Evolutionary conservation across 1,284 basidiomycete species (phyloP).

Genomic region (Marasmius oreades): DNA sequence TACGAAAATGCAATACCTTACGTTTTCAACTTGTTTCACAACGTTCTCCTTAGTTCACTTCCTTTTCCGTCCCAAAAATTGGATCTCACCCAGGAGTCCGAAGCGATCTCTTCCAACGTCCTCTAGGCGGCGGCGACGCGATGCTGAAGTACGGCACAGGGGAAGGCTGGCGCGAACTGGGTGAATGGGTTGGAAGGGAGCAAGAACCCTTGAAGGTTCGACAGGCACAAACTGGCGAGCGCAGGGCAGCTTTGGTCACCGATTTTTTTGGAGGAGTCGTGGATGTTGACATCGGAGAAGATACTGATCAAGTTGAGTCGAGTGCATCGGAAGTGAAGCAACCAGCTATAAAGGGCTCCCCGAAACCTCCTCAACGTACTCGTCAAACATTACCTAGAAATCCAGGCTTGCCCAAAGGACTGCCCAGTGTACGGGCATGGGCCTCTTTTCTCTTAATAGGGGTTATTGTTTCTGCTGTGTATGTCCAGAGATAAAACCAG

Average conservation of each 20-base stretch:
- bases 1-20: slow-evolving; percentile 36
- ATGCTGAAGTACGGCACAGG: slow-evolving; percentile 10
- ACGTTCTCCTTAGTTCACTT: slow-evolving; percentile 60
- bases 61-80: slow-evolving; percentile 74
- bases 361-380: neutral
- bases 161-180: slow-evolving; percentile 9
- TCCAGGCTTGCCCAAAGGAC: neutral
- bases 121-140: slow-evolving; percentile 6
- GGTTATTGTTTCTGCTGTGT: neutral
- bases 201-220: neutral
- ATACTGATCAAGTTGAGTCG: neutral
- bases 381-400: neutral
- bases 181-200: slow-evolving; percentile 13
- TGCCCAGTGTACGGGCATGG: neutral
- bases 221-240: neutral
- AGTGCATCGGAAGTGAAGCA: neutral
- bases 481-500: neutral
- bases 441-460: neutral
- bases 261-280: slow-evolving; percentile 15
- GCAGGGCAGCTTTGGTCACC: slow-evolving; percentile 11
- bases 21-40: slow-evolving; percentile 1
- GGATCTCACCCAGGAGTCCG: slow-evolving; percentile 87
- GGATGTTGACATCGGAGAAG: slow-evolving; percentile 7
- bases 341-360: neutral
- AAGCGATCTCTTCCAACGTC: slow-evolving; percentile 66